Evolutionary conservation across 805 yeast species (phyloP).

Genomic region (Yarrowia osloensis): DNA sequence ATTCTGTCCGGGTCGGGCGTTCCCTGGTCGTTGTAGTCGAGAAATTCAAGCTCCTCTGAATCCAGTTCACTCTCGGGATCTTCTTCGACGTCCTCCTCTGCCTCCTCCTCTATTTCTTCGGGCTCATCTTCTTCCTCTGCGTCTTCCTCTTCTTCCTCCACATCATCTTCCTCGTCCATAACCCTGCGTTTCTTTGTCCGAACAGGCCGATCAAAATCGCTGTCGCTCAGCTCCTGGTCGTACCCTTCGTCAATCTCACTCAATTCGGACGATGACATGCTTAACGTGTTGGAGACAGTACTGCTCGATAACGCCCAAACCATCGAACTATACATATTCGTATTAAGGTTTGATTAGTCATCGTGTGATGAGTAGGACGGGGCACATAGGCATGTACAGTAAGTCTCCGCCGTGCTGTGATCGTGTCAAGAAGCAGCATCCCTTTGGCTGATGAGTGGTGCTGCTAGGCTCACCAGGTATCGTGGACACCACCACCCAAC

Average conservation of each 20-base stretch:
- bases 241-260: slow-evolving; percentile 28
- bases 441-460: too few species aligned
- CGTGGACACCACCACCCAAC: too few species aligned
- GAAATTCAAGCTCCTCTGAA: slow-evolving; percentile 28
- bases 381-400: too few species aligned
- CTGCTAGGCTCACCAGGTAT: too few species aligned
- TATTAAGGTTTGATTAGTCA: slow-evolving; percentile 48
- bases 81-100: not conserved
- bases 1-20: slow-evolving; percentile 18
- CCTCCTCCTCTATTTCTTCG: not conserved
- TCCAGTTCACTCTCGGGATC: not conserved
- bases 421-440: too few species aligned
- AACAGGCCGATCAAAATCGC: slow-evolving; percentile 11
- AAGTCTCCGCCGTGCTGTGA: too few species aligned
- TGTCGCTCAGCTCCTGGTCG: slow-evolving; percentile 10
- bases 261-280: slow-evolving; percentile 21
- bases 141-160: not conserved
- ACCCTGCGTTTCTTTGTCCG: slow-evolving; percentile 1
- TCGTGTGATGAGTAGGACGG: not conserved
- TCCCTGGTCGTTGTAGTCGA: slow-evolving; percentile 19
- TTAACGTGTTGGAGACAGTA: not conserved
- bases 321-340: not conserved
- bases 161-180: not conserved
- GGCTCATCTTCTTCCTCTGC: not conserved
- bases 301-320: not conserved